These are phyloP conservation scores for Abelmoschus esculentus DNA, from an alignment of 345 rosid species.

Conservation along the genomic window DNA sequence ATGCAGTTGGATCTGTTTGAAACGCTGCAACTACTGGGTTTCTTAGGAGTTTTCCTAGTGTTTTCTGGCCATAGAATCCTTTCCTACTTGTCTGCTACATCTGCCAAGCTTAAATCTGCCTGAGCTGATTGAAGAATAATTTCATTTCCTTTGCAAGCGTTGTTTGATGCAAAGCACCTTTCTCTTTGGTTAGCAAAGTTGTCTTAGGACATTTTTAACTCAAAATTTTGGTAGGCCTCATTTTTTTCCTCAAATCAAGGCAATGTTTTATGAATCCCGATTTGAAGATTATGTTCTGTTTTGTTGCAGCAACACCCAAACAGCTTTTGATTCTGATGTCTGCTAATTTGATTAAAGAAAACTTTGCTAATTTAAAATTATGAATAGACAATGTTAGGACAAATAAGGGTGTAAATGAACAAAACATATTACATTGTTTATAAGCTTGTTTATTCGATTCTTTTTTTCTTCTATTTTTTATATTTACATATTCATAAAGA, in stretches of 20 bases:
- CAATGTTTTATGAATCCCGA: too few species aligned
- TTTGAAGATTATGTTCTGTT: neutral
- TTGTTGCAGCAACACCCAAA: neutral
- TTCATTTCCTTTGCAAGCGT: neutral
- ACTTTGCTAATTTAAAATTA: too few species aligned
- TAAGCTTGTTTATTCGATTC: too few species aligned
- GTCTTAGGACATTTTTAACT: neutral
- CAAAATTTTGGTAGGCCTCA: neutral
- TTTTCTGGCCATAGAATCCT: conserved; percentile 82
- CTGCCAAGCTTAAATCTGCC: conserved; percentile 79
- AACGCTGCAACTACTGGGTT: conserved; percentile 64
- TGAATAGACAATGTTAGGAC: too few species aligned
- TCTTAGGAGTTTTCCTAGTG: conserved; percentile 76
- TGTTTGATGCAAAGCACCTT: neutral
- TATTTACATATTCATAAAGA: too few species aligned
- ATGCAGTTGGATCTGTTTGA: conserved; percentile 88
- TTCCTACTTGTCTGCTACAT: conserved; percentile 66
- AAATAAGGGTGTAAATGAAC: too few species aligned
- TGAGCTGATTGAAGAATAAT: conserved; percentile 20
- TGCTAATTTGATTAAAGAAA: neutral
- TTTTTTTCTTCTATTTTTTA: too few species aligned
- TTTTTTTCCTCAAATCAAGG: neutral
- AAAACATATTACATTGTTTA: too few species aligned
- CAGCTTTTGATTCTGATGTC: neutral
- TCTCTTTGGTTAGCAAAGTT: neutral